Conservation (phyloP, 169 alveolate genomes). For the Cryptosporidium xiaoi region DNA sequence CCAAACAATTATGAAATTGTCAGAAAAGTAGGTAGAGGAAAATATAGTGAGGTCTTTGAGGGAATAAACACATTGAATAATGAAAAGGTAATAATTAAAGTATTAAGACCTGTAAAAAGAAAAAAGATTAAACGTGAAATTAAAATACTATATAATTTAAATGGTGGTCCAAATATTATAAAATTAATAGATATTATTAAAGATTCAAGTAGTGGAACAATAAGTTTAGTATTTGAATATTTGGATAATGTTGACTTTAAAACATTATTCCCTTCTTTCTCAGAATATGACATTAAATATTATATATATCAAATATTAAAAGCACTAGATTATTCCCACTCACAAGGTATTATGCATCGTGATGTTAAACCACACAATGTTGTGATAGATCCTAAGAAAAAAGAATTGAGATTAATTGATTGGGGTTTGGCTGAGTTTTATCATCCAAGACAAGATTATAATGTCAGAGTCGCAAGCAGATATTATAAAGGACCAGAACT, state of each 20-base stretch:
- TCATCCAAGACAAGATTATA: constrained; percentile 98
- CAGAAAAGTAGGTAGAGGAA: constrained; percentile 98
- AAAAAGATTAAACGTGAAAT: constrained; percentile 96
- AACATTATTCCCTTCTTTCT: constrained; percentile 92
- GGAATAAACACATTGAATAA: constrained; percentile 87
- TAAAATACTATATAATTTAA: constrained; percentile 93
- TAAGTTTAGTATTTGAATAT: constrained; percentile 92
- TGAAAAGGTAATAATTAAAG: constrained; percentile 92
- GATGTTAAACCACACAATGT: constrained; percentile 97
- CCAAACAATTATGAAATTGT: constrained; percentile 94
- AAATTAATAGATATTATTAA: constrained; percentile 94
- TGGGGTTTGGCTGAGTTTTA: constrained; percentile 99
- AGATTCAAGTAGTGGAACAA: constrained; percentile 95
- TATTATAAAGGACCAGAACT: constrained; percentile 99
- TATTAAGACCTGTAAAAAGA: constrained; percentile 97
- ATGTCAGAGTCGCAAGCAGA: constrained; percentile 97
- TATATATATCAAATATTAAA: constrained; percentile 92
- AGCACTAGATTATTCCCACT: constrained; percentile 98
- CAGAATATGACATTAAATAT: constrained; percentile 94
- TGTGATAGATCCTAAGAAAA: constrained; percentile 93
- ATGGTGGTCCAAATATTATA: constrained; percentile 96
- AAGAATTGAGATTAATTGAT: constrained; percentile 94
- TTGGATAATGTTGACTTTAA: constrained; percentile 92
- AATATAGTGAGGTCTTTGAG: constrained; percentile 98
- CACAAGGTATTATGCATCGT: constrained; percentile 98